Evolutionary conservation across 768 basidiomycete genomes (phyloP), one percentile per base, ranked within the genome.

Genomic region (Cubamyces sp.): DNA sequence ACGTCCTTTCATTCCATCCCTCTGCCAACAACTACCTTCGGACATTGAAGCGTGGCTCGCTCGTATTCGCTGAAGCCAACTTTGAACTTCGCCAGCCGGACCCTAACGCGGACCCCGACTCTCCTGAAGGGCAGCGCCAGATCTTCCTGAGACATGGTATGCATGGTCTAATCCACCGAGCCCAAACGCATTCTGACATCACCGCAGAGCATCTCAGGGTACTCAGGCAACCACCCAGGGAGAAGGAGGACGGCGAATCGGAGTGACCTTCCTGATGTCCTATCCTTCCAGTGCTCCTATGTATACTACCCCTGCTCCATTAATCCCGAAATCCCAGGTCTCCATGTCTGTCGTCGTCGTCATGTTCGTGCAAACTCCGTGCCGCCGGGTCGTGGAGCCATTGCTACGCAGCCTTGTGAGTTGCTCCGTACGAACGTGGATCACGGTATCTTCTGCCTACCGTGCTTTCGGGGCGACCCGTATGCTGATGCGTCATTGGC

Each of bases 91-190:
- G 87, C 41, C 90, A 93, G 61, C 83, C 91, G 9, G 88, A 89
- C 42, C 74, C 81, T 6, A 79, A 76, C 41, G 84, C 90, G 14
- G 90, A 92, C 54, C 80, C 90, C 2, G 75, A 81, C 52, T 84
- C 89, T 0, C 83, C 87, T 30, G 80, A 85, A 57, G 88, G 86
- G 1, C 91, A 92, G 70, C 86, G 90, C 34, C 91, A 93, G 72
- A 88, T 94, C 57, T 89, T 92, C 75, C 79, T 94, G 42, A 80
- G 84, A 70, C 92, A 94, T 65, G 91, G 93, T 91, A 26, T 12
- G 65, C 30, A 12, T 16, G 8, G 26, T 15, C 42, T 5, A 9
- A 34, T 11, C 15, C 21, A 14, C 18, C 15, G 5, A 15, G 3
- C 7, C 23, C 8, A 28, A 40, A 1, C 12, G 19, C 45, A 30